Percentiles rank a stretch among this genome's conserved stretches.
Conservation (phyloP, 2,329 filamentous ascomycete species). For the Verticillium tricorpus region DNA sequence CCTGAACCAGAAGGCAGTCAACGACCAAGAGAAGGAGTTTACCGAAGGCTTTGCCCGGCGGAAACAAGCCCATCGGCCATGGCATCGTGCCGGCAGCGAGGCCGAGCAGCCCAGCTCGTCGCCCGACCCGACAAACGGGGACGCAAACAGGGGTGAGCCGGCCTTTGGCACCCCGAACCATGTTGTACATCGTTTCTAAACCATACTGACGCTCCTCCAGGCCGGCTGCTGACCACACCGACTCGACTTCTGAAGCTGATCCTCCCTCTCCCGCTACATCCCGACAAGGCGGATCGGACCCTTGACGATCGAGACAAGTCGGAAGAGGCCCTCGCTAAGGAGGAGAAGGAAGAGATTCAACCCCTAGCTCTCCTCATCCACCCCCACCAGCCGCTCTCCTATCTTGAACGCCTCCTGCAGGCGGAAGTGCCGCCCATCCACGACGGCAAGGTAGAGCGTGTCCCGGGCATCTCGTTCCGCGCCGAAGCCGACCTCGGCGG, state of each 20-base stretch:
- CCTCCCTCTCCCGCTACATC: slow-evolving; percentile 56
- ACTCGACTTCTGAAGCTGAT: slow-evolving; percentile 77
- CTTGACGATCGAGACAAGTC: background rate
- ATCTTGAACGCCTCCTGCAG: slow-evolving; percentile 84
- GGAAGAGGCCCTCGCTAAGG: background rate
- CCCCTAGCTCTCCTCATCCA: slow-evolving; percentile 82
- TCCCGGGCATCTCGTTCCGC: slow-evolving; percentile 72
- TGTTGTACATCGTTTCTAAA: background rate
- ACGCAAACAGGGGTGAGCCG: slow-evolving; percentile 25
- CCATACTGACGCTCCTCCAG: slow-evolving; percentile 25
- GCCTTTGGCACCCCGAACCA: background rate
- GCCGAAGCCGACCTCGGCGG: slow-evolving; percentile 62
- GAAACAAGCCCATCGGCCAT: slow-evolving; percentile 57
- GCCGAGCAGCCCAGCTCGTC: slow-evolving; percentile 27
- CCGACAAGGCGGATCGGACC: slow-evolving; percentile 5
- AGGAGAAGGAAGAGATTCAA: slow-evolving; percentile 53
- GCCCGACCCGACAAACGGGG: slow-evolving; percentile 18
- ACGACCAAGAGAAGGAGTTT: slow-evolving; percentile 31
- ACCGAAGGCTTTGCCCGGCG: slow-evolving; percentile 35
- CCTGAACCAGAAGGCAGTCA: slow-evolving; percentile 25
- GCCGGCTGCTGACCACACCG: slow-evolving; percentile 76
- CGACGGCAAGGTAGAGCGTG: slow-evolving; percentile 60
- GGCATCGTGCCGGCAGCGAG: slow-evolving; percentile 59
- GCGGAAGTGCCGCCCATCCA: slow-evolving; percentile 72
- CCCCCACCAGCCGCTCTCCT: slow-evolving; percentile 85